Evolutionary conservation across 495 filamentous ascomycete genomes (phyloP), one percentile per base, ranked within the genome.

Genomic region (Lepidopterella palustris): DNA sequence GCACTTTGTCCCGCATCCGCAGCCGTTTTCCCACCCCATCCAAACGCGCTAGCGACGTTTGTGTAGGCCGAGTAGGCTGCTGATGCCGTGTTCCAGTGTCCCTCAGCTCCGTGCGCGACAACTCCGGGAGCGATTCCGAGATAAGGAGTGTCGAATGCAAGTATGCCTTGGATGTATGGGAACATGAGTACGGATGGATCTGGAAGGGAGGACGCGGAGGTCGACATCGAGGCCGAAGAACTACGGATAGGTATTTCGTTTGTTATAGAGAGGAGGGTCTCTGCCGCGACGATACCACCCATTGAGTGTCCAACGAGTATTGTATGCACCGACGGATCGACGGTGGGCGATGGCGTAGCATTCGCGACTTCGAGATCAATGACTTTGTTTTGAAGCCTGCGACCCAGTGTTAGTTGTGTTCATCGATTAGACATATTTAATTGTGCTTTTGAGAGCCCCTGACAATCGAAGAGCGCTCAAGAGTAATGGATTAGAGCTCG

Each of bases 91-190:
- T 87, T 86, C 70, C 89, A 89, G 60, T 97, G 90, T 4, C 79
- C 83, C 71, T 97, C 90, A 9, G 91, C 92, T 20, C 88, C 86
- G 68, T 97, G 87, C 3, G 92, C 91, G 4, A 97, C 83, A 0
- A 97, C 89, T 23, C 88, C 85, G 0, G 93, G 91, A 5, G 88
- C 83, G 58, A 98, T 90, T 20, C 93, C 92, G 0, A 98, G 80
- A 63, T 86, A 98, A 2, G 93, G 93, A 0, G 93, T 98, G 73
- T 98, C 93, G 70, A 97, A 97, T 31, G 92, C 90, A 23, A 97
- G 81, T 25, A 97, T 80, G 54, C 89, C 93, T 67, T 89, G 86
- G 61, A 98, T 78, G 68, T 82, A 83, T 20, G 84, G 84, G 65
- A 87, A 87, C 79, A 87, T 84, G 63, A 83, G 73, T 15, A 62